phyloP scores from a whole-genome alignment of 306 rosid genomes.

The Parietaria judaica region DNA sequence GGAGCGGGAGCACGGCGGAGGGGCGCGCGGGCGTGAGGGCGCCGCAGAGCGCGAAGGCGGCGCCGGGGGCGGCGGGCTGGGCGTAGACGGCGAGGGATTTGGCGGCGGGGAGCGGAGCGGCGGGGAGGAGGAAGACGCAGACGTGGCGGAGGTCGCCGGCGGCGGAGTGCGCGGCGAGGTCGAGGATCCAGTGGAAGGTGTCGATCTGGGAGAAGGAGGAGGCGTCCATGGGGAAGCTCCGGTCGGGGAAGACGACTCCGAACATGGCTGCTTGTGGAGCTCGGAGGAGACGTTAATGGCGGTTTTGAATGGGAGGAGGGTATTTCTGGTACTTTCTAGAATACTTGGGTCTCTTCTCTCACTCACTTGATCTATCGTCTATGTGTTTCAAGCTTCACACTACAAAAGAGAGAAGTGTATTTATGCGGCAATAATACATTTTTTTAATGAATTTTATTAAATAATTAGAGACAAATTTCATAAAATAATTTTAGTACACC shows the following conservation, averaged over 20 bases:
- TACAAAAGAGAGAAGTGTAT: too few relatives aligned
- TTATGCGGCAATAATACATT: too few relatives aligned
- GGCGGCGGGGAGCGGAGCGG: conserved; percentile 80
- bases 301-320: too few relatives aligned
- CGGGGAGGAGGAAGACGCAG: conserved; percentile 74
- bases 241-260: conserved; percentile 88
- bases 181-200: conserved; percentile 85
- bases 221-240: conserved; percentile 88
- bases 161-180: conserved; percentile 84
- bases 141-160: conserved; percentile 70
- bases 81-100: conserved; percentile 82
- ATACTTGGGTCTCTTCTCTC: too few relatives aligned
- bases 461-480: too few relatives aligned
- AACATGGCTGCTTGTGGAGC: conserved; percentile 34
- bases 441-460: too few relatives aligned
- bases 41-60: conserved; percentile 69
- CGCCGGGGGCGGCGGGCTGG: conserved; percentile 88
- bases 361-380: too few relatives aligned
- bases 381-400: too few relatives aligned
- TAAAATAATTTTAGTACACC: too few relatives aligned
- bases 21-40: conserved; percentile 70
- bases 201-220: conserved; percentile 86
- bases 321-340: too few relatives aligned
- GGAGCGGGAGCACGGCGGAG: conserved; percentile 57
- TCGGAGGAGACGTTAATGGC: too few relatives aligned